Base-by-base conservation (phyloP, 495 filamentous ascomycete genomes). In the Aspergillus mulundensis region DNA sequence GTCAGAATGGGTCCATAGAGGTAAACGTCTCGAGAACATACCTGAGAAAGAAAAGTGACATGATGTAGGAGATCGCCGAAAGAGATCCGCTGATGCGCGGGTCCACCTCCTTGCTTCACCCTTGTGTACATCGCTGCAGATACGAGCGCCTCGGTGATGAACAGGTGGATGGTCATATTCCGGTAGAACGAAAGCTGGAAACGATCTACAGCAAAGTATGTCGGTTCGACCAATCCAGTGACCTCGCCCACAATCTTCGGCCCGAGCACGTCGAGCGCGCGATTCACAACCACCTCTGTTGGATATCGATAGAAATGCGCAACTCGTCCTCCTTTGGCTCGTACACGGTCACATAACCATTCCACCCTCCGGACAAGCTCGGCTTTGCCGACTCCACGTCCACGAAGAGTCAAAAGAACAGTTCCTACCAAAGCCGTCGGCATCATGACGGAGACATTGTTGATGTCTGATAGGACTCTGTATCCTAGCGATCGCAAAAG, bases 161-260 rank as follows among this genome's bases (percentile, higher is more conserved):
- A 98, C 2, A 98, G 82, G 65, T 98, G 94, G 50, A 98, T 98
- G 1, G 91, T 95, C 93, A 97, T 97, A 69, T 98, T 98, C 40
- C 94, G 86, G 69, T 97, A 98, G 71, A 97, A 98, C 0, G 89
- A 94, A 8, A 98, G 81, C 63, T 97, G 93, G 74, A 98, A 98
- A 48, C 92, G 82, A 69, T 98, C 94, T 24, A 96, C 90, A 3
- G 94, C 93, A 62, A 88, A 95, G 66, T 88, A 97, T 0, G 92
- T 96, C 12, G 87, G 86, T 66, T 98, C 94, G 0, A 85, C 86
- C 14, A 98, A 71, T 3, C 86, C 90, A 42, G 85, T 77, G 1
- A 95, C 82, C 1, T 85, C 71, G 5, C 91, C 91, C 1, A 98
- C 90, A 4, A 98, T 81, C 54, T 90, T 87, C 30, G 89, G 86